A percentile compares a stretch with the other conserved stretches of the same genome.
Evolutionary conservation across 202 grass and related monocot species (phyloP).

Genomic region (Bolboschoenoplectus hybrid): DNA sequence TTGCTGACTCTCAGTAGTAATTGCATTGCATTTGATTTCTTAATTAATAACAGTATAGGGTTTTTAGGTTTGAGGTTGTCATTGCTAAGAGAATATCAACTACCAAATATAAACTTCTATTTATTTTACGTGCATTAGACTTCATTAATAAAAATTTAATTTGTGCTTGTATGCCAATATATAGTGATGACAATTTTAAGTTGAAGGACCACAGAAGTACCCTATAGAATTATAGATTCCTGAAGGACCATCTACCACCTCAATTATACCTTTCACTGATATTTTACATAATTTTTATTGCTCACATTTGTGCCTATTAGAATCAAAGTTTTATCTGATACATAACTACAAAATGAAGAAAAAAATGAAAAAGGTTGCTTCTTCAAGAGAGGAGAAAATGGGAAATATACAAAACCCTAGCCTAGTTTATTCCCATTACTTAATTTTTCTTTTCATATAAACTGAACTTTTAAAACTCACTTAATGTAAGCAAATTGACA

Average conservation of each 20-base stretch:
- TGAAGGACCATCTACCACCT: neutral
- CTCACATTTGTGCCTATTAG: neutral
- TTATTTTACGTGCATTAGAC: neutral
- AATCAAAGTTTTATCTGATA: slow-evolving; percentile 5
- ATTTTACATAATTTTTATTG: slow-evolving; percentile 1
- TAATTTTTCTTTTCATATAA: neutral
- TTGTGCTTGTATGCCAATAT: neutral
- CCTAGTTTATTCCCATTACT: neutral
- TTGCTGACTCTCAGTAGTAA: neutral
- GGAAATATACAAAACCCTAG: neutral
- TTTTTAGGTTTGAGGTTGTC: neutral
- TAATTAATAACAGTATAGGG: neutral
- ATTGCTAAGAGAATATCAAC: neutral
- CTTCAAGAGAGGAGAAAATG: neutral
- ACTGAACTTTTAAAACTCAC: neutral
- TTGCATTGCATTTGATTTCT: slow-evolving; percentile 12
- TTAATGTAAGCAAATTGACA: neutral
- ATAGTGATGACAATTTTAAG: neutral
- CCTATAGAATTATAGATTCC: slow-evolving; percentile 8
- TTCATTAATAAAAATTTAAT: neutral
- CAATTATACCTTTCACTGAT: neutral
- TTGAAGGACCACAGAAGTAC: neutral
- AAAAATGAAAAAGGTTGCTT: neutral
- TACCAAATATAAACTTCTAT: neutral
- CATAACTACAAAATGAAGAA: neutral